Base-by-base conservation (phyloP, 2,329 filamentous ascomycete species). In the Fusarium caatingaense region DNA sequence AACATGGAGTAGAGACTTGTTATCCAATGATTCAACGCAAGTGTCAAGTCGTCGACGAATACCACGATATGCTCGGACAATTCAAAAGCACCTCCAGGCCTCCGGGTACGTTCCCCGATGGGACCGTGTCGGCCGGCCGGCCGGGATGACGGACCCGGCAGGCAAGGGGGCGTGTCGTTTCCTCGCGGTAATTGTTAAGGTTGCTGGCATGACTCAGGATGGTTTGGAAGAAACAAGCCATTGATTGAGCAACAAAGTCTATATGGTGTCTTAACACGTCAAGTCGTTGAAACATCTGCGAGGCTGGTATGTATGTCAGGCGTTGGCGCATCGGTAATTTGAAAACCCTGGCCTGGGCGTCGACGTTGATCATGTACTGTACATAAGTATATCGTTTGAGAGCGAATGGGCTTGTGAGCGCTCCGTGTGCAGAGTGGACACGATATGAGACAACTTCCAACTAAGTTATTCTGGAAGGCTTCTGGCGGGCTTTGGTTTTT, bases 391-490 rank as follows among this genome's bases (percentile, higher is more conserved):
- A 51, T 41, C 23, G 32, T 28, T 40, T 20, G 46, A 63, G 37
- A 34, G 28, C 40, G 30, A 63, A 40, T 41, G 41, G 50, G 27
- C 28, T 47, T 45, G 41, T n/a, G 28, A 54, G 60, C 25, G 44
- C 51, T 51, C 54, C 45, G 55, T 60, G 49, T 41, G 47, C 25
- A 54, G 57, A 53, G 46, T 68, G 49, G 67, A 55, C 62, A 66
- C 56, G 61, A 55, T 48, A 51, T 53, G 56, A 62, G 57, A 55
- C 60, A 56, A 49, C 45, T 56, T 58, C 57, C 56, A 59, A 63
- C 59, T 60, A 60, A 64, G 47, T 61, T 71, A 59, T 74, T 74
- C 72, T 74, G 60, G 72, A 74, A 74, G 69, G 50, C 69, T 74
- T 74, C 72, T 74, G 71, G 48, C 50, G 53, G 60, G 57, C 41